Base-by-base conservation (phyloP, 2,329 filamentous ascomycete species). In the Penicillium crustosum region DNA sequence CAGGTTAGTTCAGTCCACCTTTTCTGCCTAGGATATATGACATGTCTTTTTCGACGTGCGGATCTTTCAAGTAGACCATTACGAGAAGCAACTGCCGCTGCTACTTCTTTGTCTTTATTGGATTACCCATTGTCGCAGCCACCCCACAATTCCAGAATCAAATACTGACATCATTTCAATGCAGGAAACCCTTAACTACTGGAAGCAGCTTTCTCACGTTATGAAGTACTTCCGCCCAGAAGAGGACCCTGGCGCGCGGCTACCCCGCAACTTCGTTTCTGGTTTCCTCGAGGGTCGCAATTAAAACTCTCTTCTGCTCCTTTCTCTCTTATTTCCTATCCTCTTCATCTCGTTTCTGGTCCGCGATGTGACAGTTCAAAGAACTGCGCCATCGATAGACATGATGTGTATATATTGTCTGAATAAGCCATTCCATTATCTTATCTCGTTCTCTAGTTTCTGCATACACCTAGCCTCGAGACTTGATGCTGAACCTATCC, bases 171-270 rank as follows among this genome's bases (percentile, higher is more conserved):
- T 48, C 21, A 17, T 36, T 49, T 10, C 7, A n/a, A 48, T 45
- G 21, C 48, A 97, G 93, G 94, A 99, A 83, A 99, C 90, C 53
- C 86, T 99, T 83, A 99, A 99, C 81, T 99, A 90, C 83, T 99
- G 94, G 94, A 96, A 97, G 80, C 94, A 99, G 79, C 83, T 93
- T 61, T 90, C 90, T 63, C 94, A 99, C 76, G 85, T 99, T 68
- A 91, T 99, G 85, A 92, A 94, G 70, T 99, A 96, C 79, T 99
- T 97, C 84, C 87, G 93, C 74, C 84, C 87, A 69, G 93, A 97
- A 77, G 91, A 86, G 82, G 91, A 86, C 76, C 89, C 82, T 75
- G 91, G 82, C 66, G 82, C 85, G 68, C 86, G 86, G 74, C 79
- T 97, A 78, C 93, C 93, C 39, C 86, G 86, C 70, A 94, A 86